These are phyloP conservation scores for Polyporus arcularius DNA, from an alignment of 768 basidiomycete genomes.

Conservation along the genomic window DNA sequence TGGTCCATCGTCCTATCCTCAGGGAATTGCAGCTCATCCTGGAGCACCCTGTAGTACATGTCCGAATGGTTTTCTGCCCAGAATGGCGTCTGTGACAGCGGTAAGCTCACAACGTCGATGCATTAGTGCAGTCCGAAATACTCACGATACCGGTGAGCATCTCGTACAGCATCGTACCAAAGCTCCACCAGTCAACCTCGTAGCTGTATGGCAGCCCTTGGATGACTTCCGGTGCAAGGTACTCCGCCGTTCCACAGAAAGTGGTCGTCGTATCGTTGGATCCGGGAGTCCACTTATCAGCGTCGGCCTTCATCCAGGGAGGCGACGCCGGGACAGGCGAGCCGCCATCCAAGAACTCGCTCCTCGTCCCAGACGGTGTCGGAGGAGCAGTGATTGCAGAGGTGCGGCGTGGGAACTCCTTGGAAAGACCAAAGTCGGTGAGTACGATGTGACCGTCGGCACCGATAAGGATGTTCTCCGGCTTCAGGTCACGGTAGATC, in stretches of 20 bases:
- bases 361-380: conserved; percentile 52
- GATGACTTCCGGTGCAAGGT: conserved; percentile 95
- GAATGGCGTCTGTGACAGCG: conserved; percentile 71
- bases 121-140: conserved; percentile 21
- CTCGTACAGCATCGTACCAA: conserved; percentile 97
- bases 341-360: conserved; percentile 52
- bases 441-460: conserved; percentile 94
- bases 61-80: conserved; percentile 92
- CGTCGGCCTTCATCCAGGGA: conserved; percentile 76
- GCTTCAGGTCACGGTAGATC: conserved; percentile 97
- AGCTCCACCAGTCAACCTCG: conserved; percentile 98
- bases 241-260: conserved; percentile 96
- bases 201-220: conserved; percentile 88
- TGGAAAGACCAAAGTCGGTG: conserved; percentile 95
- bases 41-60: conserved; percentile 92
- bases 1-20: conserved; percentile 92
- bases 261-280: conserved; percentile 72
- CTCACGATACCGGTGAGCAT: conserved; percentile 94
- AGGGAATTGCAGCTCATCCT: conserved; percentile 88
- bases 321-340: conserved; percentile 50
- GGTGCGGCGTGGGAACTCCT: conserved; percentile 74
- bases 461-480: conserved; percentile 95
- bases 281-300: conserved; percentile 64
- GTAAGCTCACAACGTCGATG: conserved; percentile 8
- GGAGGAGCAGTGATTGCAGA: conserved; percentile 51